These are phyloP conservation scores for Pelargonium myrrhifolium DNA, from an alignment of 441 rosid genomes.

Conservation along the genomic window DNA sequence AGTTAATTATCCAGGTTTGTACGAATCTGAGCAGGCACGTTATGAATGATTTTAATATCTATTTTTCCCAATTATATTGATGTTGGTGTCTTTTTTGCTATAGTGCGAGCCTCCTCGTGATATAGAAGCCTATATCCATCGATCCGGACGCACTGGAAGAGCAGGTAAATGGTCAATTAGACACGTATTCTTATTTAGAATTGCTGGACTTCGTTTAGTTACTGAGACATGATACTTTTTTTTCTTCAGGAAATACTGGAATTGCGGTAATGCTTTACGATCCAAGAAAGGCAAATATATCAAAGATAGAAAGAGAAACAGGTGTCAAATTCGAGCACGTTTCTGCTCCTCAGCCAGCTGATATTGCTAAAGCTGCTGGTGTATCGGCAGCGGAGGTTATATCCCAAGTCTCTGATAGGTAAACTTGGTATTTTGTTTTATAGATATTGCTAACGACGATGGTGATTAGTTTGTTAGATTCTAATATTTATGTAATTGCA, in stretches of 20 bases:
- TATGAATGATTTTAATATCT: neutral
- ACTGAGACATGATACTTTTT: slow-evolving; percentile 7
- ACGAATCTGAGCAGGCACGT: neutral
- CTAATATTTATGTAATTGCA: slow-evolving; percentile 26
- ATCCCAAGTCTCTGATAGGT: slow-evolving; percentile 77
- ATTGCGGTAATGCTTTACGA: slow-evolving; percentile 87
- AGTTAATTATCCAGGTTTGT: slow-evolving; percentile 84
- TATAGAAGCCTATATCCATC: slow-evolving; percentile 89
- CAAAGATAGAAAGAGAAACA: slow-evolving; percentile 68
- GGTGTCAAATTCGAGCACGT: slow-evolving; percentile 84
- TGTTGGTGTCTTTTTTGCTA: slow-evolving; percentile 12
- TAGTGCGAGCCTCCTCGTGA: slow-evolving; percentile 98
- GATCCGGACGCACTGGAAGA: slow-evolving; percentile 96
- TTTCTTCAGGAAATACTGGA: slow-evolving; percentile 69
- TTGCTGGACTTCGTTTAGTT: slow-evolving; percentile 8
- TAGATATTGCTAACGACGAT: neutral
- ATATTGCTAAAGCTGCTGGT: slow-evolving; percentile 73
- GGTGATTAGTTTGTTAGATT: neutral
- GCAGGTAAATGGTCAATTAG: slow-evolving; percentile 44
- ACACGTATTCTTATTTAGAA: slow-evolving; percentile 2
- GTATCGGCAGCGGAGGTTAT: slow-evolving; percentile 62
- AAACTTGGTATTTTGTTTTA: slow-evolving; percentile 3
- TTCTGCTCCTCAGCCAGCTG: slow-evolving; percentile 71
- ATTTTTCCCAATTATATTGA: slow-evolving; percentile 13
- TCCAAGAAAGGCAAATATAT: slow-evolving; percentile 57